Base-by-base conservation (phyloP, 176 grass and related monocot species). In the Oryza meridionalis region DNA sequence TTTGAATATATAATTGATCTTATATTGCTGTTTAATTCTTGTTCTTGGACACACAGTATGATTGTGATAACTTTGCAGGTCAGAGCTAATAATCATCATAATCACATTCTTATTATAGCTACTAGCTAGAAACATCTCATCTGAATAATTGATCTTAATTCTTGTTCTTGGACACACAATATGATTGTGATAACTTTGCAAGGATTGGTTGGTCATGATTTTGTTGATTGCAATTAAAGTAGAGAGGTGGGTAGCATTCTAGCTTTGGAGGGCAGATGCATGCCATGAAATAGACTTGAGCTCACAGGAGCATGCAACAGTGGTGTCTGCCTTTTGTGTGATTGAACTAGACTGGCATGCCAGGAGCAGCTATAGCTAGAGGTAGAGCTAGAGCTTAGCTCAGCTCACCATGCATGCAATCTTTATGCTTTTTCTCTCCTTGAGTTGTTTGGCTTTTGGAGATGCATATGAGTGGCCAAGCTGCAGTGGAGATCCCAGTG, bases 291-390 rank as follows among this genome's bases (percentile, higher is more conserved):
- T 75, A 66, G 71, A 77, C 83, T 49, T 65, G 67, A 77, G 77
- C 58, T 82, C 66, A 31, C 37, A 73, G 76, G 51, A 44, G 59
- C 75, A 83, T 73, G 85, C 84, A 84, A 84, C 88, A 82, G 77
- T 93, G 74, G 77, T 93, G 74, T n/a, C 69, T 72, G 84, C 75
- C 88, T 95, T 97, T 93, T 90, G 87, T 88, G 88, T 98, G 92
- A 98, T 98, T 98, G 90, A 98, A 95, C 95, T 93, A 88, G 87
- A 95, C 88, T 90, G 84, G 80, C 88, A 90, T 90, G 84, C 80
- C 90, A 91, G 95, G 77, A 77, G 83, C 77, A 80, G 45, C 80
- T 45, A 47, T 3, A 33, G 38, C 27, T 61, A 33, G 3, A 53
- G 10, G 15, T 17, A 55, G 51, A 58, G 51, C 58, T 62, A 24